Evolutionary conservation across 2,329 filamentous ascomycete species (phyloP), one percentile per base, ranked within the genome.

Genomic region (Neurospora sp.): DNA sequence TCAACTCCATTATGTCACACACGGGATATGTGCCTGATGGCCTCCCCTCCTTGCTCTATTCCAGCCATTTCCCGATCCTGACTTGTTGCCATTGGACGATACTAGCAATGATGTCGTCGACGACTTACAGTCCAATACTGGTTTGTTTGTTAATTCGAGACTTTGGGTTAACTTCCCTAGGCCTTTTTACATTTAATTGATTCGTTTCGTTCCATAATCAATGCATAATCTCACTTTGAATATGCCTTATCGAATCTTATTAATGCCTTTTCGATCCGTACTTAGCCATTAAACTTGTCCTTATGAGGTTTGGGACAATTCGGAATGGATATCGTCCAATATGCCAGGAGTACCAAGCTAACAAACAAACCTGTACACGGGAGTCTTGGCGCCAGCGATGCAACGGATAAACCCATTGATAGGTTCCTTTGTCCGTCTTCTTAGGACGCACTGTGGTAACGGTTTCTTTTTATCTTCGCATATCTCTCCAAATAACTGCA

Each of bases 371-470:
- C 23, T 23, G 23, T 23, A 28, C 15, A 62, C 52, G 15, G 3
- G 28, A 17, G 23, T 17, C 52, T 62, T 62, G 52, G 52, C 52
- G 28, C 13, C 28, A 62, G 13, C 23, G 23, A 33, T 28, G 28
- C 3, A 10, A 33, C 28, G 52, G 23, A 28, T 52, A 19, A 43
- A 43, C 42, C 42, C n/a, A n/a, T 46, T 0, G 39, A 40, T 40
- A 3, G 8, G 39, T 3, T 40, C 39, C 39, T 17, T 40, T 17
- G 15, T 17, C 39, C 15, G 42, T 46, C 9, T 2, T 46, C n/a
- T 46, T 19, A 1, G 0, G 9, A 5, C 5, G 0, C n/a, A 5
- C n/a, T 11, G 9, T 19, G 0, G 1, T 46, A 1, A 1, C 0
- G 6, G 2, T 11, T 19, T 46, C 42, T 19, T 5, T 19, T 19